Base-by-base conservation (phyloP, 1,139 yeast genomes). In the Spencermartinsiella ligniputridi region DNA sequence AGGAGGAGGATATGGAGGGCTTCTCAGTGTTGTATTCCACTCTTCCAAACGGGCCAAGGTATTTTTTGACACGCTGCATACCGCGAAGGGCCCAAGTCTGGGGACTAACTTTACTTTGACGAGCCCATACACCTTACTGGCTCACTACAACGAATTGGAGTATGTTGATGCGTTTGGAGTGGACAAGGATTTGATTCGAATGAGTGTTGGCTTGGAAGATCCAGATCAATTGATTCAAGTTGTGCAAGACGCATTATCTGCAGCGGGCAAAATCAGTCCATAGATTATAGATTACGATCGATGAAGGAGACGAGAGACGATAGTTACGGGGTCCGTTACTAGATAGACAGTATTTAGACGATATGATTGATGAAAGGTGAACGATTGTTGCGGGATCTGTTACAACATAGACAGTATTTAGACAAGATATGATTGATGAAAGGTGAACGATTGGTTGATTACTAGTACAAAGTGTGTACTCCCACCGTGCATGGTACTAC, bases 51-150 rank as follows among this genome's bases (percentile, higher is more conserved):
- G 79, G 53, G 96, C 96, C 0, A 73, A 74, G 37, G 70, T 69
- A 22, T 92, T 92, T 61, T 92, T 84, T 68, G 85, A 92, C 63
- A 72, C 79, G 2, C 76, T 86, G 40, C 72, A 76, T 40, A 69
- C 90, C 46, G 87, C 92, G 51, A 92, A 92, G 64, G 97, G 97
- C 2, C 97, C 97, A 3, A 85, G 95, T 15, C 73, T 92, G 54
- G 97, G 97, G 3, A 89, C 97, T 0, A 92, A 88, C 64, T 88
- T 89, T 68, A 88, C 97, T 0, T 71, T 90, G 56, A 90, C 88
- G 3, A 88, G 95, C 60, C 97, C 97, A 6, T 92, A 92, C 64
- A 78, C 96, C 2, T 77, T 92, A 39, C 72, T 92, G 50, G 97
- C 97, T 0, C 97, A 92, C 64, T 90, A 81, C 62, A 74, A 71